These are phyloP conservation scores for Aethionema arabicum DNA, from an alignment of 345 rosid genomes.

Conservation along the genomic window DNA sequence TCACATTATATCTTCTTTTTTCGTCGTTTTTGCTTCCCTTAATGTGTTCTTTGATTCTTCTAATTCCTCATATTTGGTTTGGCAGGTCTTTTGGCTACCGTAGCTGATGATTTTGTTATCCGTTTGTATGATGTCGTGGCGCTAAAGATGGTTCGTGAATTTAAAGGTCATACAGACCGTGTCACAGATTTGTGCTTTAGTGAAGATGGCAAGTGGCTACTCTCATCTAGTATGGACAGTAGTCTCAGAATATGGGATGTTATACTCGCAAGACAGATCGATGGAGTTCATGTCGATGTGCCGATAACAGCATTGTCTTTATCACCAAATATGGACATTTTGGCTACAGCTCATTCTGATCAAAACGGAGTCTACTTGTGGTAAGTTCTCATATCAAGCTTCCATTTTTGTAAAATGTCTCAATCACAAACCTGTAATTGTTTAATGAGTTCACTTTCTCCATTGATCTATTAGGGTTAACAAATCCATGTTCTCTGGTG, in stretches of 20 bases:
- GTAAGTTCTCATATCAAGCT: constrained; percentile 43
- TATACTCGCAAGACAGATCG: constrained; percentile 84
- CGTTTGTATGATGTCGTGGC: constrained; percentile 76
- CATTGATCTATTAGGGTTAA: constrained; percentile 59
- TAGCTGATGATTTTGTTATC: constrained; percentile 81
- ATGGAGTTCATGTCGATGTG: constrained; percentile 76
- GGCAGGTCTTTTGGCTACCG: constrained; percentile 87
- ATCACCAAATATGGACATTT: constrained; percentile 91
- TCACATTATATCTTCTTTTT: neutral
- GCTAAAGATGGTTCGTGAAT: constrained; percentile 83
- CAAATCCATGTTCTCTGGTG: constrained; percentile 74
- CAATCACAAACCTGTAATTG: neutral
- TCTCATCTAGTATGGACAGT: constrained; percentile 96
- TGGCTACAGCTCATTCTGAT: constrained; percentile 92
- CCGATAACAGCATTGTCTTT: constrained; percentile 87
- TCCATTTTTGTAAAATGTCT: neutral
- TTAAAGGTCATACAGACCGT: constrained; percentile 92
- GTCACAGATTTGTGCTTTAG: constrained; percentile 85
- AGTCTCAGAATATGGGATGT: constrained; percentile 94
- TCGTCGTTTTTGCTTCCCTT: constrained; percentile 2
- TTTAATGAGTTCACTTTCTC: constrained; percentile 3
- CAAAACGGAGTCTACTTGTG: constrained; percentile 89
- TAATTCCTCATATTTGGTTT: constrained; percentile 31
- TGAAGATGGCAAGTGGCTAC: constrained; percentile 96
- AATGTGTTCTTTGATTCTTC: constrained; percentile 6